Conservation (phyloP, 768 basidiomycete species). For the Chlorophyllum brunneum region DNA sequence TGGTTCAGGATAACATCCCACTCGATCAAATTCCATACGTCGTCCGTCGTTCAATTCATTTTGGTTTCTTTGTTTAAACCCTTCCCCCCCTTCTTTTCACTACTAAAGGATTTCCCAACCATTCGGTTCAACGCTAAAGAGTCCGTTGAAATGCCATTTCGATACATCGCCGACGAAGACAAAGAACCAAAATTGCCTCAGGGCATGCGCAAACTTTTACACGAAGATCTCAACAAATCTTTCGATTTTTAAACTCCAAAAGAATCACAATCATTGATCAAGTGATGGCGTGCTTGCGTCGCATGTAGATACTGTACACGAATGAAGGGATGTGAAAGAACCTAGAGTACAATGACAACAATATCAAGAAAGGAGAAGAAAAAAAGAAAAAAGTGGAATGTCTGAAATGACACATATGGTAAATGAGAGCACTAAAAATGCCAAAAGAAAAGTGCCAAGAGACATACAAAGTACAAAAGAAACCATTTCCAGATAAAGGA, state of each 20-base stretch:
- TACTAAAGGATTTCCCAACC: constrained; percentile 78
- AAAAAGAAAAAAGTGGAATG: constrained; percentile 1
- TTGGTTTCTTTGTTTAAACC: background rate
- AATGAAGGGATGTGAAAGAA: constrained; percentile 8
- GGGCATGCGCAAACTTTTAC: constrained; percentile 84
- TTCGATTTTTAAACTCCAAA: constrained; percentile 64
- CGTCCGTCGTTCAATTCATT: constrained; percentile 29
- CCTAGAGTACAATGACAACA: constrained; percentile 5
- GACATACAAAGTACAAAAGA: constrained; percentile 1
- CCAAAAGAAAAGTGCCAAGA: background rate
- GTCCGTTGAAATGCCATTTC: constrained; percentile 97
- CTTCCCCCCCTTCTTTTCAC: background rate
- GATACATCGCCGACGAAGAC: constrained; percentile 45
- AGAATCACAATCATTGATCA: background rate
- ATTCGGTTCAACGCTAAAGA: constrained; percentile 85
- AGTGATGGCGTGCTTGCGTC: background rate
- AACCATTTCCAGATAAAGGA: background rate
- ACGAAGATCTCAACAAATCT: constrained; percentile 81
- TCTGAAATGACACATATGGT: constrained; percentile 14
- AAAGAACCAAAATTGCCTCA: constrained; percentile 76
- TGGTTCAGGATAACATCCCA: constrained; percentile 72
- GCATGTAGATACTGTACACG: constrained; percentile 6
- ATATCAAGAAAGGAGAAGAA: constrained; percentile 1
- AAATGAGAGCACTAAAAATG: constrained; percentile 12
- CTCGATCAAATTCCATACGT: constrained; percentile 72